Evolutionary conservation across 2,329 filamentous ascomycete genomes (phyloP), one percentile per base, ranked within the genome.

Genomic region (Botrytis fabae): DNA sequence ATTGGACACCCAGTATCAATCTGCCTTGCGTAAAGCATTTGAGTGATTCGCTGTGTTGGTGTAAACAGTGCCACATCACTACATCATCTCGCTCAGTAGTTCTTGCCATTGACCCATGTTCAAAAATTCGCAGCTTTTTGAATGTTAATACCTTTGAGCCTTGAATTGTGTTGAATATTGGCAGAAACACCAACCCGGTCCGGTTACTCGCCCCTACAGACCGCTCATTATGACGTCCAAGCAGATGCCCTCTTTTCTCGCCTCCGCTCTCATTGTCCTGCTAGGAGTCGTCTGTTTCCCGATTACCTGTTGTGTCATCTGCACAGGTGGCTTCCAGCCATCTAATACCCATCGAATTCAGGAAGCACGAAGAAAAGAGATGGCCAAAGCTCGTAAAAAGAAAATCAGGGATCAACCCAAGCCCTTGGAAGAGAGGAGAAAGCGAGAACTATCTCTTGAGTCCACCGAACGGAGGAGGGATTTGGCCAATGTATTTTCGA

Each of bases 401-500:
- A 48, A 51, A 22, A n/a, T n/a, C 0, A n/a, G 10, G 51, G 63
- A 65, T 65, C 9, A n/a, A 38, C 63, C 63, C 25, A 51, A 10
- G 63, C 28, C 62, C 6, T n/a, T 65, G 14, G 63, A 38, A 38
- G 22, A n/a, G 32, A 35, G 22, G 20, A 48, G 28, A 16, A 65
- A 51, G 32, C 9, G 63, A 65, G 44, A 71, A 42, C 12, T 64
- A 35, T 71, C 69, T 38, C 42, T 35, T 14, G 60, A 32, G n/a
- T 46, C 57, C 28, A 25, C 16, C n/a, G 14, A 14, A 51, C n/a
- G 42, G 38, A 46, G 35, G 51, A 40, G 6, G 14, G 9, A 14
- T 32, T 64, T 63, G 25, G 7, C 12, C 1, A 28, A 20, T n/a
- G 14, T n/a, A 1, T 22, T 32, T 28, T 25, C 18, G n/a, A 40